A percentile compares a stretch with the other conserved stretches of the same genome.
These are phyloP conservation scores for Penicillium salamii DNA, from an alignment of 495 filamentous ascomycete genomes.

Conservation along the genomic window DNA sequence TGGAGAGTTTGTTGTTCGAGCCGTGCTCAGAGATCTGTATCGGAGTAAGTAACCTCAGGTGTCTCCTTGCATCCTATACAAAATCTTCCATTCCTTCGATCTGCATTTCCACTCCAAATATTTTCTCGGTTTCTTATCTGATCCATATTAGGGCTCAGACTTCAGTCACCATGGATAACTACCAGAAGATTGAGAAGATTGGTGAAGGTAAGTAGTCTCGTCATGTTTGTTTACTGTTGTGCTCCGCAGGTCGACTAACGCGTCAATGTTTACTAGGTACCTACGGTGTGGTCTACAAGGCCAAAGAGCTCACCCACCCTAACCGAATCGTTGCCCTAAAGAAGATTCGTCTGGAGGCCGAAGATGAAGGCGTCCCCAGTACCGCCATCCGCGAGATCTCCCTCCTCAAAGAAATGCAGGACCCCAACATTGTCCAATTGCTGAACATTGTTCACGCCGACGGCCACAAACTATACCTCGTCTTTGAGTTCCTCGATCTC, in stretches of 20 bases:
- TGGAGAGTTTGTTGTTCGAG: slow-evolving; percentile 4
- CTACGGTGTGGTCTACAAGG: slow-evolving; percentile 92
- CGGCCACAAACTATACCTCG: slow-evolving; percentile 93
- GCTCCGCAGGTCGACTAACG: slow-evolving; percentile 8
- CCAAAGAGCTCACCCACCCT: slow-evolving; percentile 71
- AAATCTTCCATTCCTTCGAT: slow-evolving; percentile 16
- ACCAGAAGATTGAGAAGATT: slow-evolving; percentile 99
- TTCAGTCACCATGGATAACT: slow-evolving; percentile 79
- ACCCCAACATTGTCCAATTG: slow-evolving; percentile 89
- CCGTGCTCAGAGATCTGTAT: slow-evolving; percentile 3
- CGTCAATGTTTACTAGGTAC: slow-evolving; percentile 56
- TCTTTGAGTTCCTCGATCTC: slow-evolving; percentile 91
- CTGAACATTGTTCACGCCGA: slow-evolving; percentile 96
- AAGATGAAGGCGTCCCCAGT: slow-evolving; percentile 94
- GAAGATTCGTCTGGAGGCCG: slow-evolving; percentile 96
- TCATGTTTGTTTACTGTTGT: slow-evolving; percentile 3
- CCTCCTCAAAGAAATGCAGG: slow-evolving; percentile 93
- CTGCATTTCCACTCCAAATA: not conserved
- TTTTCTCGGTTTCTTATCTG: slow-evolving; percentile 9
- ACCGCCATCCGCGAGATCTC: slow-evolving; percentile 98
- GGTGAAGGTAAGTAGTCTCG: slow-evolving; percentile 71
- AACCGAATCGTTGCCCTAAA: slow-evolving; percentile 91
- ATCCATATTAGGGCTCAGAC: not conserved
- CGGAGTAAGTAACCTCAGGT: not conserved
- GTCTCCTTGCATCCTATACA: slow-evolving; percentile 17